Evolutionary conservation across 306 rosid species (phyloP), one percentile per base, ranked within the genome.

Genomic region (Fragaria nilgerrensis): DNA sequence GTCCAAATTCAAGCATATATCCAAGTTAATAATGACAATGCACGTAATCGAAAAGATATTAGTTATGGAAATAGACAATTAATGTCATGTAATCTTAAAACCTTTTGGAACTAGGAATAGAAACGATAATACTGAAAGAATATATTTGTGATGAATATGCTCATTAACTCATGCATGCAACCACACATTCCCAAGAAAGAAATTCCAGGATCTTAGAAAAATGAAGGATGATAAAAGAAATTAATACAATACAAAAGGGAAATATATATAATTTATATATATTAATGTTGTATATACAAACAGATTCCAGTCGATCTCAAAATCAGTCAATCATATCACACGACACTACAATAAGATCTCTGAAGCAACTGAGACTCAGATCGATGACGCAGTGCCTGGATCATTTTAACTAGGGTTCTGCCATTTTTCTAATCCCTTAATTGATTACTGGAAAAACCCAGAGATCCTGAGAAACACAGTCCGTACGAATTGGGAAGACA

Each of bases 401-500:
- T 66, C 70, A 66, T 43, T 22, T 56, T 3, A 56, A 9, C 39
- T 37, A 66, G 27, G 48, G 69, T 64, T 64, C 22, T 25, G 19
- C 36, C 36, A 25, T 59, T 25, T 23, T 59, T 59, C 43, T 32
- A 64, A 64, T 64, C 44, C 36, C 69, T 32, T 64, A 22, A 64
- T 64, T 64, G 43, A 64, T 64, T 66, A 66, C 48, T 19, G 48
- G n/a, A 10, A 66, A 65, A 63, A 32, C 41, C 48, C 25, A 56
- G 39, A 44, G 70, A 65, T 25, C 70, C 16, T 65, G 48, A 37
- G n/a, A 62, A 66, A 19, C 27, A 66, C 48, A 66, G 48, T 37
- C 70, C 48, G 70, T 66, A 66, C 70, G 70, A 37, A 66, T 66
- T 20, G 70, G 48, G 70, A 66, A 66, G 70, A 66, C 47, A 66